Conservation (phyloP, 148 eudicot genomes). For the Camellia lanceoleosa region DNA sequence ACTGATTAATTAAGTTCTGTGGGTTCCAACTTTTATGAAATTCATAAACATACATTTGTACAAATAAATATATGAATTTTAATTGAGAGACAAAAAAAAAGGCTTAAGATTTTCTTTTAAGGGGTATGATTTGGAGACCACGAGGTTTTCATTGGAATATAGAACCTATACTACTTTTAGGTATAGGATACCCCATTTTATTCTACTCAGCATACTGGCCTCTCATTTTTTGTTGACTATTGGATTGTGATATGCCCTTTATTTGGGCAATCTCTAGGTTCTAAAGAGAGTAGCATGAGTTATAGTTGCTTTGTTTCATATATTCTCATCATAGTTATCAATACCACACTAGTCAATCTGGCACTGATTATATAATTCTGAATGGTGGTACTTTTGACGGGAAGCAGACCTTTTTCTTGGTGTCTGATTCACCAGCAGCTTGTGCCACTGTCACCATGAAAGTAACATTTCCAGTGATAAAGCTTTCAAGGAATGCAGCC, state of each 20-base stretch:
- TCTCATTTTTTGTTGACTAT: conserved; percentile 10
- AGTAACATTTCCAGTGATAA: conserved; percentile 12
- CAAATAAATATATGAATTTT: neutral
- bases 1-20: neutral
- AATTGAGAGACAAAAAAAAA: neutral
- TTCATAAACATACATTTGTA: neutral
- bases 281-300: neutral
- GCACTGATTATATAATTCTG: neutral
- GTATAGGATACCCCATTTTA: neutral
- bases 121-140: neutral
- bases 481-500: neutral
- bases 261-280: conserved; percentile 4
- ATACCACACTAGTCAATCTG: conserved; percentile 5
- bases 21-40: neutral
- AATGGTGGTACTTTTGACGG: conserved; percentile 9
- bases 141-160: conserved; percentile 3
- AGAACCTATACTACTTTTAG: neutral
- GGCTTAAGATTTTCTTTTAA: neutral
- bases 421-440: conserved; percentile 19
- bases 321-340: conserved; percentile 7
- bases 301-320: conserved; percentile 11
- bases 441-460: conserved; percentile 19
- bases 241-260: neutral
- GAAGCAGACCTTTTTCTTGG: conserved; percentile 8
- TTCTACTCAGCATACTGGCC: conserved; percentile 5